Base-by-base conservation (phyloP, 2,329 filamentous ascomycete genomes). In the Aspergillus floridensis region DNA sequence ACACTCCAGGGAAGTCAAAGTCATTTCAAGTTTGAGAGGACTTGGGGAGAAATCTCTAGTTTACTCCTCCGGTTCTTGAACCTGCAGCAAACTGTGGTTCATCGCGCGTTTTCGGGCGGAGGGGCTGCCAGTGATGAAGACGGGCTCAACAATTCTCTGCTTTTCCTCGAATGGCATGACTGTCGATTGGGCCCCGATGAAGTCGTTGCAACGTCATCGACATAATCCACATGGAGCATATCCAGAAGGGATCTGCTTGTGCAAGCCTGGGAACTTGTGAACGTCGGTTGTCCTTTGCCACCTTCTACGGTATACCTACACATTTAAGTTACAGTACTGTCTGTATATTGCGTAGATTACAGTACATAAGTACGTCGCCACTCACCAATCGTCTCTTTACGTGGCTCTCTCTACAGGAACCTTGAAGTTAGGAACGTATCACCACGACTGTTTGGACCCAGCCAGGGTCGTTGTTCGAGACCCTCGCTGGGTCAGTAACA, bases 71-170 rank as follows among this genome's bases (percentile, higher is more conserved):
- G 38, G 38, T 44, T 44, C 38, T 44, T 44, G 38, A 55, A 55
- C 35, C 53, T 47, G 53, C 44, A 47, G 53, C 26, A 55, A 55
- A 55, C 53, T 31, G 47, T 55, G 53, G 53, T 55, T 55, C 53
- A 46, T 55, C 41, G 44, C 53, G 35, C 38, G 47, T 54, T 55
- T 19, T 7, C 38, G 38, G 38, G 38, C 19, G 16, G 38, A 44
- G 38, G 38, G 16, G 38, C 38, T 44, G n/a, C 2, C 38, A 14
- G 38, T 44, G 19, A 44, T 44, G 47, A 46, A 55, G 35, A 46
- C 24, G 32, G 24, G n/a, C 31, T 32, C 35, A 29, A 46, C 8
- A 19, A 29, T 32, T 22, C 29, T 47, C 38, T 47, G 31, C 26
- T 41, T 16, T 41, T 6, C 38, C 6, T 44, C n/a, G 1, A n/a